Base-by-base conservation (phyloP, 1,284 basidiomycete genomes). In the Termitomyces sp. region DNA sequence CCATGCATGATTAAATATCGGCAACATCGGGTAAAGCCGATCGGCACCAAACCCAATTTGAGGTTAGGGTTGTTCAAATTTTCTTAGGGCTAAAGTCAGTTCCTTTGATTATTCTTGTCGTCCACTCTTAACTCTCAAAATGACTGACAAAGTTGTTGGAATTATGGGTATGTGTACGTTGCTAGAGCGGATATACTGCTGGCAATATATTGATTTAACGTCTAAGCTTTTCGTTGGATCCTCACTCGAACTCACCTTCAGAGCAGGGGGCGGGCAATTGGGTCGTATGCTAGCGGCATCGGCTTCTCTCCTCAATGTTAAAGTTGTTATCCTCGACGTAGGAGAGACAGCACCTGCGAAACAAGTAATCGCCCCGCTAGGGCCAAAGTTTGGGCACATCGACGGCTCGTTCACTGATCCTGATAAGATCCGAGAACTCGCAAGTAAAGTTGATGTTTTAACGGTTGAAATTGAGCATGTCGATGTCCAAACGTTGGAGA, bases 381-480 rank as follows among this genome's bases (percentile, higher is more conserved):
- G 69, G 3, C 67, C 78, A 0, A 65, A 75, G 8, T 70, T 80
- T 17, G 65, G 75, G 2, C 97, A 99, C 67, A 77, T 95, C 65
- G 88, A 98, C 65, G 96, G 96, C 48, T 87, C 92, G 8, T 99
- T 98, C 73, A 77, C 88, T 34, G 88, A 94, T 65, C 80, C 90
- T 2, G 73, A 73, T 21, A 89, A 91, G 70, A 98, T 99, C 64
- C 77, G 78, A 44, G 79, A 90, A 62, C 83, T 99, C 17, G 93
- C 94, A 0, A 62, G 70, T 19, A 84, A 86, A 67, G 94, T 92
- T 38, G 92, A 98, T 65, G 76, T 99, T 39, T 75, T 99, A 53
- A 99, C 97, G 0, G 88, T 97, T 52, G 96, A 99, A 75, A 99
- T 99, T 47, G 96, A 99, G 73, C 96, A 99, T 66, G 94, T 99